These are phyloP conservation scores for Ammopiptanthus mongolicus DNA, from an alignment of 306 rosid genomes.

Conservation along the genomic window DNA sequence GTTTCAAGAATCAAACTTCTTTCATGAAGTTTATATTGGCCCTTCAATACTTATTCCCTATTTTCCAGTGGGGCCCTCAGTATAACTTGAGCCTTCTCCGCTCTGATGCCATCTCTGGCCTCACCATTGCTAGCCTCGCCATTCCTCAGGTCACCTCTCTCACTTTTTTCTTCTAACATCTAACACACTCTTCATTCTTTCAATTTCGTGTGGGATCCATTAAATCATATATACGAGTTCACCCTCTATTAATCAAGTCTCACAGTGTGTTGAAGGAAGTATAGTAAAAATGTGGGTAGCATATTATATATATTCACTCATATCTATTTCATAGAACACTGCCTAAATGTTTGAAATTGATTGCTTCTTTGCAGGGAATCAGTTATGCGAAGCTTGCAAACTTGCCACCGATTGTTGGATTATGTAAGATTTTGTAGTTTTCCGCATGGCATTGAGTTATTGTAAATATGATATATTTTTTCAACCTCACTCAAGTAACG, in stretches of 20 bases:
- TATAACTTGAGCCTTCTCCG: constrained; percentile 55
- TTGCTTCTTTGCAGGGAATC: constrained; percentile 62
- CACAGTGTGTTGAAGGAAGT: too few species aligned
- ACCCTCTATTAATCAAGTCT: too few species aligned
- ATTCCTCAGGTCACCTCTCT: constrained; percentile 68
- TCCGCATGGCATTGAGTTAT: background rate
- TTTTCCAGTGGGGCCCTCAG: constrained; percentile 74
- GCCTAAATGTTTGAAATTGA: background rate
- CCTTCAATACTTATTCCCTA: constrained; percentile 69
- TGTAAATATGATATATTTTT: background rate
- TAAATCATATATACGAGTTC: too few species aligned
- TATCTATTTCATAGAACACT: background rate
- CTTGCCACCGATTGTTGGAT: constrained; percentile 89
- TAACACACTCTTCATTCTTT: too few species aligned
- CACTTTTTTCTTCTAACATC: background rate
- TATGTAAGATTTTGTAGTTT: constrained; percentile 51
- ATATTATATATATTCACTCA: background rate
- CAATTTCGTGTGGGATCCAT: too few species aligned
- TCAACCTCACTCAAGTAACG: background rate
- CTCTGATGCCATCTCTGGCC: constrained; percentile 77
- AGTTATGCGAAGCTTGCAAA: constrained; percentile 95
- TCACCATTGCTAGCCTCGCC: constrained; percentile 95
- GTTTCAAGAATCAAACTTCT: constrained; percentile 60
- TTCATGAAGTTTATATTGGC: constrained; percentile 43
- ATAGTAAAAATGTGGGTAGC: too few species aligned